Evolutionary conservation across 2,329 filamentous ascomycete genomes (phyloP), one percentile per base, ranked within the genome.

Genomic region (Huntiella decipiens): DNA sequence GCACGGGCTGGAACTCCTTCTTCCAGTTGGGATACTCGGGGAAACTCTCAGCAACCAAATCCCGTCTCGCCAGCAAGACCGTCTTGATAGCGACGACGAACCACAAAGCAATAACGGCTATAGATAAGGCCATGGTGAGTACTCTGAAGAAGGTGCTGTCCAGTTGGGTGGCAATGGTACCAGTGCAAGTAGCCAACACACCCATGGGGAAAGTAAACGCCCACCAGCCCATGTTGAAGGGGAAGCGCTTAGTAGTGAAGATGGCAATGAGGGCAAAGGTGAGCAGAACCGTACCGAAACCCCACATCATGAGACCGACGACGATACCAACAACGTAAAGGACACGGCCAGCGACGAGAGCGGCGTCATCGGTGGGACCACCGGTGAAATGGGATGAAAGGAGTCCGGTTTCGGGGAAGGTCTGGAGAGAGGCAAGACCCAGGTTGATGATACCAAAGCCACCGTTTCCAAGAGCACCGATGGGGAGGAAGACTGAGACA

Each of bases 381-480:
- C 45, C 41, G 1, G 57, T 35, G 56, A 53, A 8, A 54, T 58
- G 16, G 57, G 13, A 35, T 5, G 50, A 19, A 13, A 79, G 71
- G 0, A 62, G 60, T 44, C 51, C 55, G 1, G 60, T 64, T 37
- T 58, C 45, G 0, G 62, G 63, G 15, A 68, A 55, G 2, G 66
- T 47, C 3, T 56, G 53, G 42, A 66, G 53, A 3, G 70, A 66
- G 3, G 68, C 64, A 40, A 64, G 63, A 5, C 71, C 71, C 3
- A 67, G 59, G 51, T 71, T 65, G 57, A 70, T 64, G 36, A 68
- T 66, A 42, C 64, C 70, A 54, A 71, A 82, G 1, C 73, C 75
- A 11, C 77, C 78, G 56, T 79, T 74, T 0, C 77, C 77, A 0
- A 81, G 60, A 0, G 78, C 77, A 0, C 79, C 77, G 0, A 82